A percentile compares a stretch with the other conserved stretches of the same genome.
phyloP scores from a whole-genome alignment of 257 asterid species.

The Paulownia fortunei region DNA sequence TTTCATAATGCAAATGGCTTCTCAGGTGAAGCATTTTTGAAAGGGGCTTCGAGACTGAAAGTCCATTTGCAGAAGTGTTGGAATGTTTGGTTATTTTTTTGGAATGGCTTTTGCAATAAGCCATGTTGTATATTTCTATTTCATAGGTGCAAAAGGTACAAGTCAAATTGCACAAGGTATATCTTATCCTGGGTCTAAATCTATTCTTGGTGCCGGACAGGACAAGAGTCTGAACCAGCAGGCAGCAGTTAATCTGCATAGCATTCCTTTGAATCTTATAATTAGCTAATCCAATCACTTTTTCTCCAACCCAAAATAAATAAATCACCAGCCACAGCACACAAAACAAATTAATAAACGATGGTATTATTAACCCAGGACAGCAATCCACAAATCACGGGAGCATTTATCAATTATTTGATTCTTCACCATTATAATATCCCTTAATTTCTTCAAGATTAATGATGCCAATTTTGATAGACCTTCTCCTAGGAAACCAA shows the following conservation, averaged over 20 bases:
- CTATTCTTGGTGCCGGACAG: no score
- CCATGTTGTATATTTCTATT: neutral
- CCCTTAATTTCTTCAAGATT: neutral
- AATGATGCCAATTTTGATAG: neutral
- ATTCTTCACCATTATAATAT: constrained; percentile 22
- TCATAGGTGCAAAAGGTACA: neutral
- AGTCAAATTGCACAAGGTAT: neutral
- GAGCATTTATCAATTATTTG: constrained; percentile 13
- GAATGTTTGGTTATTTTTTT: no score
- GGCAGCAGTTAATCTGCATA: neutral
- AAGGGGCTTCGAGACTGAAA: no score
- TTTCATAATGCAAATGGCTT: no score
- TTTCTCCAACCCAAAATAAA: neutral
- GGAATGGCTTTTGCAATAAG: no score
- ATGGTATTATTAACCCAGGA: neutral
- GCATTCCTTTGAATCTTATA: neutral
- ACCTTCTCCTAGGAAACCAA: neutral
- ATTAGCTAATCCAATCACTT: neutral
- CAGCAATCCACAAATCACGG: constrained; percentile 37
- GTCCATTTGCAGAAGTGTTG: no score
- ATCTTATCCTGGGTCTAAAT: neutral
- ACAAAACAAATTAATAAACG: neutral
- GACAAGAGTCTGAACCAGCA: no score
- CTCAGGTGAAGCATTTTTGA: no score
- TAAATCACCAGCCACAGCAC: neutral